These are phyloP conservation scores for Carex littledalei DNA, from an alignment of 176 grass and related monocot species.

Conservation along the genomic window DNA sequence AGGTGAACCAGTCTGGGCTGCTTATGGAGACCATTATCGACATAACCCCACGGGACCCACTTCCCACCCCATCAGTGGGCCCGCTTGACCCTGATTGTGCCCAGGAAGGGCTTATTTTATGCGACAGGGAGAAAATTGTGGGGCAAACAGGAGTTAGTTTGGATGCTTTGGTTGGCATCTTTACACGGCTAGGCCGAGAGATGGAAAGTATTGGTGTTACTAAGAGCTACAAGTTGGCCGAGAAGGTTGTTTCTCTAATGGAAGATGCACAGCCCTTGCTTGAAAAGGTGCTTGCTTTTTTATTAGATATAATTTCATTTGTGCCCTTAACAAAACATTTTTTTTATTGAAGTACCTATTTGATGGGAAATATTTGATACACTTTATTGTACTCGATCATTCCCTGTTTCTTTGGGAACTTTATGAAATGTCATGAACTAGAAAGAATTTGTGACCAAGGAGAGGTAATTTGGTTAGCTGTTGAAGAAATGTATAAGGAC, in stretches of 20 bases:
- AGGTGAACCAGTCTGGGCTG: slow-evolving; percentile 95
- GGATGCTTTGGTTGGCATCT: slow-evolving; percentile 81
- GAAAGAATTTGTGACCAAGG: background rate
- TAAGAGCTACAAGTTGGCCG: slow-evolving; percentile 73
- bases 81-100: slow-evolving; percentile 61
- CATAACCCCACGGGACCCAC: slow-evolving; percentile 78
- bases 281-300: slow-evolving; percentile 40
- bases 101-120: slow-evolving; percentile 84
- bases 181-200: slow-evolving; percentile 82
- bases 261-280: slow-evolving; percentile 96
- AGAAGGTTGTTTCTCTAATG: slow-evolving; percentile 84
- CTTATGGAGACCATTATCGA: slow-evolving; percentile 98
- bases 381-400: background rate
- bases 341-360: background rate
- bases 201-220: slow-evolving; percentile 83
- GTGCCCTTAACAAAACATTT: background rate
- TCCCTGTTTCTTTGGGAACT: background rate
- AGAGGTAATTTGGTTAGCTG: background rate
- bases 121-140: slow-evolving; percentile 83
- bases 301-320: background rate
- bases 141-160: slow-evolving; percentile 91
- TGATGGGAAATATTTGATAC: background rate
- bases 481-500: background rate
- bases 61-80: slow-evolving; percentile 65
- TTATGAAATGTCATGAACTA: background rate